Evolutionary conservation across 352 stramenopile species (phyloP).

Genomic region (Phytophthora tubulina): DNA sequence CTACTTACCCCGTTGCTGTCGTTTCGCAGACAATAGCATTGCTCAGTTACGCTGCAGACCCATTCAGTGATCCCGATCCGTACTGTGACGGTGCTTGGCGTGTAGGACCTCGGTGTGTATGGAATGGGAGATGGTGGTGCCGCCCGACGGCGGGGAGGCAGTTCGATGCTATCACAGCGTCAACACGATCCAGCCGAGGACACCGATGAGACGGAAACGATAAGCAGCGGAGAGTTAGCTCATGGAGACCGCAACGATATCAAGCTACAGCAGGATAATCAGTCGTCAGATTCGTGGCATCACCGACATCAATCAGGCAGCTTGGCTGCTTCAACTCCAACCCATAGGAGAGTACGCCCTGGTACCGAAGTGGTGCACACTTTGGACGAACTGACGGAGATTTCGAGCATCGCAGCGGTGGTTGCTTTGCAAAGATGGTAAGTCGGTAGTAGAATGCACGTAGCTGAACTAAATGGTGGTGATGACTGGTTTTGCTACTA

Average conservation of each 20-base stretch:
- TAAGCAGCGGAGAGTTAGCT: conserved; percentile 20
- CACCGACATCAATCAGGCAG: conserved; percentile 11
- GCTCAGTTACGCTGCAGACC: conserved; percentile 12
- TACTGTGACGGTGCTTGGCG: conserved; percentile 5
- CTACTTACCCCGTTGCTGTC: not conserved
- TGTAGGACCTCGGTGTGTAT: conserved; percentile 12
- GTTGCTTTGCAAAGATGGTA: conserved; percentile 56
- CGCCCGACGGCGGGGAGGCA: conserved; percentile 10
- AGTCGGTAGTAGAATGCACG: not conserved
- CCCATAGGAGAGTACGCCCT: conserved; percentile 15
- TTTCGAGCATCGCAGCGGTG: conserved; percentile 48
- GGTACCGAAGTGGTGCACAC: conserved; percentile 26
- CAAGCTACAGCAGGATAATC: conserved; percentile 22
- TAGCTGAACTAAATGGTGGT: not conserved
- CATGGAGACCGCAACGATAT: conserved; percentile 11
- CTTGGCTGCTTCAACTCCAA: conserved; percentile 13
- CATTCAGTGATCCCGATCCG: conserved; percentile 11
- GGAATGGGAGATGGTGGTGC: conserved; percentile 26
- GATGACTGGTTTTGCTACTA: not conserved
- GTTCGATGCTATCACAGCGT: conserved; percentile 6
- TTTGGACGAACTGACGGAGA: conserved; percentile 51
- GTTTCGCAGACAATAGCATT: not conserved
- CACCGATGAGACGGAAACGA: conserved; percentile 13
- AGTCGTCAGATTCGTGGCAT: conserved; percentile 14
- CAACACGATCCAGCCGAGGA: conserved; percentile 1